phyloP scores from a whole-genome alignment of 352 stramenopile genomes.

The Phytophthora tubulina region DNA sequence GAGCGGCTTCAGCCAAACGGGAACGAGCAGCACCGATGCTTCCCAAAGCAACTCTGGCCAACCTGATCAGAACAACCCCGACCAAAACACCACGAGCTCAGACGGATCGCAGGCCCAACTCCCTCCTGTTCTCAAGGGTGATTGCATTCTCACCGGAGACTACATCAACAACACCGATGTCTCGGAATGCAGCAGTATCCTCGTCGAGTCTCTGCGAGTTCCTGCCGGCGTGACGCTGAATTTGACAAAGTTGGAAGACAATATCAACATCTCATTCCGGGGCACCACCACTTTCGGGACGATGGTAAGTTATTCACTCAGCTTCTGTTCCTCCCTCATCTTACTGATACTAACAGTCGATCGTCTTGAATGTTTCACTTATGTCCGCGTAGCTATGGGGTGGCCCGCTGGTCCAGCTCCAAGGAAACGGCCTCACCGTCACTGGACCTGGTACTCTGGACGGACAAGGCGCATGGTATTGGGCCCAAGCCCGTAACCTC shows the following conservation, averaged over 20 bases:
- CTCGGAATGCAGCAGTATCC: conserved; percentile 27
- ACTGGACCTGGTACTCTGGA: conserved; percentile 42
- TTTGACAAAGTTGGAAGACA: conserved; percentile 36
- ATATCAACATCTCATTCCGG: conserved; percentile 36
- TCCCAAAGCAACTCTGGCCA: not conserved
- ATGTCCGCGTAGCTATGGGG: conserved; percentile 26
- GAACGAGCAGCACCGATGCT: not conserved
- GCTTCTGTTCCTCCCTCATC: too few species aligned
- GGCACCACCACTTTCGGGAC: conserved; percentile 43
- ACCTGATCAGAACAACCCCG: conserved; percentile 9
- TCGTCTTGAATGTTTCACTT: not conserved
- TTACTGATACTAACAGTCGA: not conserved
- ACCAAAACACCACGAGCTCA: conserved; percentile 17
- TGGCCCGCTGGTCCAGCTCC: conserved; percentile 40
- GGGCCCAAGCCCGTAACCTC: conserved; percentile 37
- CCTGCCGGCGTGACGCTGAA: conserved; percentile 45
- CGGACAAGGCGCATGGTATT: conserved; percentile 49
- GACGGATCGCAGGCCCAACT: conserved; percentile 14
- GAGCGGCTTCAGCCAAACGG: conserved; percentile 5
- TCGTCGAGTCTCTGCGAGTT: conserved; percentile 34
- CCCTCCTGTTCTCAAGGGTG: conserved; percentile 15
- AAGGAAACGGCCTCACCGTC: conserved; percentile 41
- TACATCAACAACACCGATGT: conserved; percentile 40
- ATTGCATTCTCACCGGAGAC: conserved; percentile 40
- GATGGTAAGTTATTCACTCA: conserved; percentile 12